Evolutionary conservation across 805 yeast species (phyloP), one percentile per base, ranked within the genome.

Genomic region (Starmerella scarabaei): DNA sequence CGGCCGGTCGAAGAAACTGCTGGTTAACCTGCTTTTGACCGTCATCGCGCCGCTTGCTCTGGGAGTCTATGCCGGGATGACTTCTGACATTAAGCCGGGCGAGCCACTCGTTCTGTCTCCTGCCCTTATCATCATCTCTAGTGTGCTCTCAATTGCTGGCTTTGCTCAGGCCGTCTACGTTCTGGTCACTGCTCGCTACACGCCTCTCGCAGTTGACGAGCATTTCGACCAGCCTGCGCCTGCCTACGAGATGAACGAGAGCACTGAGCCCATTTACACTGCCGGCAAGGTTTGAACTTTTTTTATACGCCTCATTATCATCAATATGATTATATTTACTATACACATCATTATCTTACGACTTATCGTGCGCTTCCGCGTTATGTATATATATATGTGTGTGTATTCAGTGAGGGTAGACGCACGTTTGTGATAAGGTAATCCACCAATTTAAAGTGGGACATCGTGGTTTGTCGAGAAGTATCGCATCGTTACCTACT

Each of bases 11-110:
- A 3, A 18, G 9, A 5, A 19, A 26, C 21, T 38, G 19, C 14
- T 12, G n/a, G 12, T 19, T 16, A 30, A n/a, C 12, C 4, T 29
- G 21, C 17, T 18, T 23, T 21, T 32, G 16, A 20, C 23, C 21
- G 12, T 18, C 16, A 12, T 4, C 26, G 11, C n/a, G 18, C 26
- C 35, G 26, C 7, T 32, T 20, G 9, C 26, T 8, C 5, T 21
- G 9, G 35, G 27, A n/a, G 11, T 32, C 26, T 5, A 4, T n/a
- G 14, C 26, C 15, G 17, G 35, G 5, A 32, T 9, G 5, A 73
- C 80, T 16, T 9, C 15, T 4, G 5, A 5, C 35, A 9, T n/a
- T n/a, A 9, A 32, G 27, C 26, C 6, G 8, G 33, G 14, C 21
- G n/a, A 8, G 21, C n/a, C n/a, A n/a, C 7, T 30, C 33, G 18